phyloP scores from a whole-genome alignment of 2,329 filamentous ascomycete species.

The Apiospora kogelbergensis region DNA sequence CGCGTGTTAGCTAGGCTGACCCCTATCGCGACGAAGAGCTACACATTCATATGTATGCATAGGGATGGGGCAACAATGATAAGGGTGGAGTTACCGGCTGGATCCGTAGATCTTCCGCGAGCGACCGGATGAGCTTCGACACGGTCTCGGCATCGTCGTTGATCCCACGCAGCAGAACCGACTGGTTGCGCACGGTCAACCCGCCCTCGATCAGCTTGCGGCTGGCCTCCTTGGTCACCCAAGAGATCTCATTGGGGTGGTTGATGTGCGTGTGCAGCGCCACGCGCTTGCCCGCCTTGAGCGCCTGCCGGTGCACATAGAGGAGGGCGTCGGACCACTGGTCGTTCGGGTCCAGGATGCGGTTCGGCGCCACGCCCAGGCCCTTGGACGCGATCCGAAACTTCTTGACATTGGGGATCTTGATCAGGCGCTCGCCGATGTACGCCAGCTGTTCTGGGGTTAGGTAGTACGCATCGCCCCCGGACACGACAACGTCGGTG shows the following conservation, averaged over 20 bases:
- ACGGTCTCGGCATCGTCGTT: constrained; percentile 58
- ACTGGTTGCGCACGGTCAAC: constrained; percentile 60
- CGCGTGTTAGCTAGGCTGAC: background rate
- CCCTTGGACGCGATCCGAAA: constrained; percentile 64
- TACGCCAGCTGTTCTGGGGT: constrained; percentile 48
- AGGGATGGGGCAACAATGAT: no score
- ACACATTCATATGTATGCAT: no score
- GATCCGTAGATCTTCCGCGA: constrained; percentile 54
- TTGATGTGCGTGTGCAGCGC: constrained; percentile 68
- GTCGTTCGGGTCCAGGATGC: constrained; percentile 53
- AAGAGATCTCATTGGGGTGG: constrained; percentile 61
- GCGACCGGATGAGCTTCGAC: constrained; percentile 49
- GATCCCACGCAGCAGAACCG: constrained; percentile 57
- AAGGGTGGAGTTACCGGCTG: constrained; percentile 45
- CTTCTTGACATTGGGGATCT: constrained; percentile 57
- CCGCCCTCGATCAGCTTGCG: constrained; percentile 49
- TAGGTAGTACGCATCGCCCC: constrained; percentile 62
- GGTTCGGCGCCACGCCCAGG: constrained; percentile 56
- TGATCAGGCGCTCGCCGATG: constrained; percentile 56
- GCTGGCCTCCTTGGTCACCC: constrained; percentile 54
- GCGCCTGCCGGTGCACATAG: constrained; percentile 49
- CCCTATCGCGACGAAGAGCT: background rate
- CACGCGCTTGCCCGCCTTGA: constrained; percentile 55
- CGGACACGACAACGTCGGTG: constrained; percentile 62
- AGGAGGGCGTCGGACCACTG: constrained; percentile 54